Conservation (phyloP, 1,139 yeast genomes). For the Lodderomyces theae region DNA sequence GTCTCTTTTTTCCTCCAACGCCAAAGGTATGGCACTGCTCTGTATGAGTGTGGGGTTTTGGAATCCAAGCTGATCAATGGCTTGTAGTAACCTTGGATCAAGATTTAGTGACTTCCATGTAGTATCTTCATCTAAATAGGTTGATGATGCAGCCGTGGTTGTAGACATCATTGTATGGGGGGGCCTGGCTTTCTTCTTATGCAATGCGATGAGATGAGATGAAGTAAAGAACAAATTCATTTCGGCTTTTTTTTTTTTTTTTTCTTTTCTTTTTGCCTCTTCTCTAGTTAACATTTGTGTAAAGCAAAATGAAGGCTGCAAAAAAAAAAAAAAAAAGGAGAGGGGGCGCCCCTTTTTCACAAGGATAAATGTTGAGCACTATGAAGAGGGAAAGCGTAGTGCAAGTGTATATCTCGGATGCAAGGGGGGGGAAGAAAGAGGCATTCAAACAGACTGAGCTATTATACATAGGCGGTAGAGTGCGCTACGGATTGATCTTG, state of each 20-base stretch:
- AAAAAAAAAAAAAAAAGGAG: neutral
- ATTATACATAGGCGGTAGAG: no score
- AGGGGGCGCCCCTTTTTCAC: no score
- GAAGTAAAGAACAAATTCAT: neutral
- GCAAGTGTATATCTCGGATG: no score
- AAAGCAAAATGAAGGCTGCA: neutral
- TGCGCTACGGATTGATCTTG: no score
- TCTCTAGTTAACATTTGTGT: no score
- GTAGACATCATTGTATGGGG: conserved; percentile 4
- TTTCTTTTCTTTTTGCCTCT: neutral
- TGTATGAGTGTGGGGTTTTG: conserved; percentile 87
- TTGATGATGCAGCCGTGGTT: conserved; percentile 52
- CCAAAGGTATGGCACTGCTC: conserved; percentile 87
- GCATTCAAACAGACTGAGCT: no score
- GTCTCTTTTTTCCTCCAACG: conserved; percentile 81
- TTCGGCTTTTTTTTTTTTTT: neutral
- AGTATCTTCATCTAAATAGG: conserved; percentile 67
- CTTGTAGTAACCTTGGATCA: conserved; percentile 82
- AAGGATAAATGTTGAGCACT: no score
- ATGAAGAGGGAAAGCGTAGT: no score
- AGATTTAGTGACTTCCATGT: conserved; percentile 70
- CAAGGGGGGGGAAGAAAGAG: no score
- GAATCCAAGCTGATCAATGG: conserved; percentile 78
- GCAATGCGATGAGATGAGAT: conserved; percentile 2
- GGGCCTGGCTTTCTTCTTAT: no score